Evolutionary conservation across 2,329 filamentous ascomycete genomes (phyloP), one percentile per base, ranked within the genome.

Genomic region (Curvularia verruculosa): DNA sequence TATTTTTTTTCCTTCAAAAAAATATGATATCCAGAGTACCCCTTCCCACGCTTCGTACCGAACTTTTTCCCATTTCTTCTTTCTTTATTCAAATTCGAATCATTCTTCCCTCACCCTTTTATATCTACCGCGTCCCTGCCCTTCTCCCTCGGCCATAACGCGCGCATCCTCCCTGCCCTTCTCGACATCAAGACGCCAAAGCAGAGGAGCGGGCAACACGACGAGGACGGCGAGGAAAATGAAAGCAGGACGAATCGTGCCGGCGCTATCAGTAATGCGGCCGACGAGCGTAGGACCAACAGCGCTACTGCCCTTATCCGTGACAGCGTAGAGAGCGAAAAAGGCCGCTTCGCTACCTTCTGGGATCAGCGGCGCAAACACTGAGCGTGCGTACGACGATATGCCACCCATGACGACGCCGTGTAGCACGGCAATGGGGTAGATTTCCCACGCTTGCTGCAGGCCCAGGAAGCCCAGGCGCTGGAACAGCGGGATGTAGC

Each of bases 271-370:
- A 8, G 96, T 95, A 59, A 97, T 96, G 28, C 86, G 85, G 0
- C 92, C 94, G 0, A 97, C 93, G 66, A 98, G 91, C 0, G 91
- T 89, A 0, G 94, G 94, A 0, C 94, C 94, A 72, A 97, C 94
- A 2, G 96, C 84, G 70, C 90, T 95, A 19, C 90, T 95, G 0
- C 92, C 92, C 76, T 97, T 98, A 75, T 98, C 94, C 1, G 94
- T 97, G 58, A 97, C 96, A 39, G 94, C 93, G 73, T 96, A 97
- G 1, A 97, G 81, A 0, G 93, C 92, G 72, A 95, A 97, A 70
- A 98, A 97, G 0, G 93, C 92, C 0, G 93, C 92, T 77, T 98
- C 94, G 15, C 89, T 93, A 6, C 93, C 93, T 0, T 92, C 91
- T 0, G 94, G 94, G 49, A 98, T 95, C 54, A 97, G 84, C 70